A percentile compares a stretch with the other conserved stretches of the same genome.
Evolutionary conservation across 1,284 basidiomycete genomes (phyloP).

Genomic region (Tilletia caries): DNA sequence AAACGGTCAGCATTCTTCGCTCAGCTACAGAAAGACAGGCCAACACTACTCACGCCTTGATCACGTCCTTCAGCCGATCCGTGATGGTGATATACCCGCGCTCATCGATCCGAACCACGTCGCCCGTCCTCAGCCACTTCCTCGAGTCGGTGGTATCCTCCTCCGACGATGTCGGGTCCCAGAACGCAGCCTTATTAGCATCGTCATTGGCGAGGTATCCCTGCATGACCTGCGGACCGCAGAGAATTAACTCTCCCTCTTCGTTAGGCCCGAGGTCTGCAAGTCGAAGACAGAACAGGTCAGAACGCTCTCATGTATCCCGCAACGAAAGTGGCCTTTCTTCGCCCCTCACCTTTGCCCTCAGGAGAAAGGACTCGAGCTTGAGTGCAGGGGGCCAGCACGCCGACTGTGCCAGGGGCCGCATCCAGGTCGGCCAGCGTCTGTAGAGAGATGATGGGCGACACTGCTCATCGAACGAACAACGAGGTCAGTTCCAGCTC

Average conservation of each 20-base stretch:
- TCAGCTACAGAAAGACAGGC: too few relatives aligned
- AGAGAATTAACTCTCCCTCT: constrained; percentile 45
- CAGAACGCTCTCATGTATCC: not conserved
- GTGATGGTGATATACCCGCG: constrained; percentile 45
- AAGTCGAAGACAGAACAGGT: not conserved
- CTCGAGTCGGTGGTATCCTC: not conserved
- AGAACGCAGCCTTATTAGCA: constrained; percentile 41
- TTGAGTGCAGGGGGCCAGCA: constrained; percentile 42
- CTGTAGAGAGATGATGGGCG: constrained; percentile 47
- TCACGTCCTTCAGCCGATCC: constrained; percentile 50
- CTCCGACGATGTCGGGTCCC: constrained; percentile 16
- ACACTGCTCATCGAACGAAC: too few relatives aligned
- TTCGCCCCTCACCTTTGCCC: constrained; percentile 17
- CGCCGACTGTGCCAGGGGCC: constrained; percentile 37
- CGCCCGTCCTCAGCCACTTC: constrained; percentile 44
- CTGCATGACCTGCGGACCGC: constrained; percentile 50
- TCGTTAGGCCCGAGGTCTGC: constrained; percentile 33
- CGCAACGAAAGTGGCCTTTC: too few relatives aligned
- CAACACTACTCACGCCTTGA: constrained; percentile 39
- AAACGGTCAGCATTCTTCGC: too few relatives aligned
- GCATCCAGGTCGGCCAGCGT: constrained; percentile 34
- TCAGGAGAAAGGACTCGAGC: constrained; percentile 32
- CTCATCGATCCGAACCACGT: constrained; percentile 42
- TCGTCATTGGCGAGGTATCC: constrained; percentile 49
- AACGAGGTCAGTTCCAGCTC: too few relatives aligned